Evolutionary conservation across 352 stramenopile genomes (phyloP), one percentile per base, ranked within the genome.

Genomic region (Globisporangium nagaii): DNA sequence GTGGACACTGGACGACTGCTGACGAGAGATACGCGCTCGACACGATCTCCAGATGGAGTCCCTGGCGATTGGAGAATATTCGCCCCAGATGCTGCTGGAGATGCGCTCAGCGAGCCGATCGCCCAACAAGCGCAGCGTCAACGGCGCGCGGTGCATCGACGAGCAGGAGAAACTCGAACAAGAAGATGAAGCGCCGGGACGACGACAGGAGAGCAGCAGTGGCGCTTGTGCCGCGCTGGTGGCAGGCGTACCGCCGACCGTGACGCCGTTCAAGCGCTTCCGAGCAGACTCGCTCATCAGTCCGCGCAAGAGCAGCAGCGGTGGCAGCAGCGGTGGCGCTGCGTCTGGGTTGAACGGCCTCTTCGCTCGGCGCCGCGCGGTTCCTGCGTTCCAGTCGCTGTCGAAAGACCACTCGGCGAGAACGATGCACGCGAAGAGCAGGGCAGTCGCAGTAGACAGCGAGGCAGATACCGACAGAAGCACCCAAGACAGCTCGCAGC

Each of bases 191-290:
- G 13, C 35, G 10, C 27, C 17, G 8, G 7, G 9, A 19, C 4
- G 19, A 49, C 1, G 24, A 24, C 25, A 13, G 6, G 1, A 27
- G 7, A 7, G 24, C 17, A 17, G 25, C 4, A 7, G 6, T 2
- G 42, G 27, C 22, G 25, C 17, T 17, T n/a, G 19, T 49, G 42
- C 25, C 9, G 17, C 8, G 27, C n/a, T 49, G 8, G n/a, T 10
- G 15, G 13, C 17, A 28, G 12, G 17, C 3, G 17, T n/a, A n/a
- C 20, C 25, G 17, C 9, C 30, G 54, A 34, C 44, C 15, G 54
- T 41, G 37, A 54, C 39, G 36, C 46, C 45, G 22, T 61, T 61
- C 45, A 61, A 61, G 45, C 54, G 54, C 30, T 35, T 61, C 20
- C 54, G 54, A 24, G 54, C 47, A 17, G 39, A 49, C 25, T 43